Conservation (phyloP, 2,329 filamentous ascomycete species). For the Colletotrichum horii region DNA sequence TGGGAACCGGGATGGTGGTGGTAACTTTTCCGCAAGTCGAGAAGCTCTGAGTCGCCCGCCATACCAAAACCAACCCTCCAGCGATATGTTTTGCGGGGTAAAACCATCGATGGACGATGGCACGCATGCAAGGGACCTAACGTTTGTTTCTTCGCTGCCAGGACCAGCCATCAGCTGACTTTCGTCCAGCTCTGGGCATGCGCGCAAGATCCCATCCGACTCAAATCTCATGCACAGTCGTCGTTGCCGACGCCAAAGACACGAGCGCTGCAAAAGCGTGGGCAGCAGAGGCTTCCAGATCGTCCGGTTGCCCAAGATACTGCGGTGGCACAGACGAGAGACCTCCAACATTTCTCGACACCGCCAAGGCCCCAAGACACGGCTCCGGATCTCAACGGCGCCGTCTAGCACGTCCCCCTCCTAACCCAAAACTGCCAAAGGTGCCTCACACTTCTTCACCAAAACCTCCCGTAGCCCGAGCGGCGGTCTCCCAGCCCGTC, state of each 20-base stretch:
- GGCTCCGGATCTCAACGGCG: conserved; percentile 20
- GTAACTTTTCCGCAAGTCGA: neutral
- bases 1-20: conserved; percentile 5
- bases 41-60: conserved; percentile 8
- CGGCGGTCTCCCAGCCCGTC: neutral
- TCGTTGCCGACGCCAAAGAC: neutral
- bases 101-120: neutral
- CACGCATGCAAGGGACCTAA: conserved; percentile 2
- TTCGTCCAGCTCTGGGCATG: neutral
- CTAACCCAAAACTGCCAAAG: neutral
- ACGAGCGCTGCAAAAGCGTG: neutral
- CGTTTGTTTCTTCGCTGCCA: neutral
- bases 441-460: neutral
- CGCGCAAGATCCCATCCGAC: neutral
- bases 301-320: conserved; percentile 17
- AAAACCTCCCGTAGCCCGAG: neutral
- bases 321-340: neutral
- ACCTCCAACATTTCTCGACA: neutral
- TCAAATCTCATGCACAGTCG: neutral
- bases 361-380: conserved; percentile 21
- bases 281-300: neutral
- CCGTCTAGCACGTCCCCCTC: conserved; percentile 12
- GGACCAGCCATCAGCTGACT: neutral
- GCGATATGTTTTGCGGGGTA: conserved; percentile 17
- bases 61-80: neutral